These are phyloP conservation scores for Quercus glauca DNA, from an alignment of 306 rosid species.

Conservation along the genomic window DNA sequence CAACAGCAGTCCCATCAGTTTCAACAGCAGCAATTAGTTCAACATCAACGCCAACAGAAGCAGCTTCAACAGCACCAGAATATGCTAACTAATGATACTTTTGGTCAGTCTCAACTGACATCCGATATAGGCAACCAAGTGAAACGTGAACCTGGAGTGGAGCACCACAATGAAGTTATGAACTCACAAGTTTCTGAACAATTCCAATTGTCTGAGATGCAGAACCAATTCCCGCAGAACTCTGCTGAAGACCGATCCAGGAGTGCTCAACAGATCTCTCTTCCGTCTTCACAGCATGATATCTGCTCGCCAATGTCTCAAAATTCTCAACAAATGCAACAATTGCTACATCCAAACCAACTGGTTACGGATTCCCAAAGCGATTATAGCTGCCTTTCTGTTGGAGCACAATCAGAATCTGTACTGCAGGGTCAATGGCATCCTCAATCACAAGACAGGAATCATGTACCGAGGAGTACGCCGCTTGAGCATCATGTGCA, in stretches of 20 bases:
- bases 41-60: constrained; percentile 57
- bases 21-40: constrained; percentile 61
- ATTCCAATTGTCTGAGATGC: constrained; percentile 65
- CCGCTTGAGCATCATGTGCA: constrained; percentile 44
- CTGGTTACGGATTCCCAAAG: constrained; percentile 60
- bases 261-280: constrained; percentile 53
- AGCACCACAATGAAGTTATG: constrained; percentile 57
- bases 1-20: constrained; percentile 68
- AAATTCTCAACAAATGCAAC: constrained; percentile 62
- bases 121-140: constrained; percentile 57
- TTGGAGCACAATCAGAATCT: constrained; percentile 63
- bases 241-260: constrained; percentile 54
- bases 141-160: constrained; percentile 66
- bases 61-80: constrained; percentile 67
- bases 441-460: constrained; percentile 38
- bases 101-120: constrained; percentile 60
- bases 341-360: constrained; percentile 49
- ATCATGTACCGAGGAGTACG: constrained; percentile 28
- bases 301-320: constrained; percentile 53
- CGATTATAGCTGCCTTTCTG: constrained; percentile 59
- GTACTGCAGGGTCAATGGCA: constrained; percentile 49
- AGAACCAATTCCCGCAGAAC: constrained; percentile 70
- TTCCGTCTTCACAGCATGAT: constrained; percentile 56
- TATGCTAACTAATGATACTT: constrained; percentile 49
- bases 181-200: constrained; percentile 58